These are phyloP conservation scores for Litsea cubeba DNA, from an alignment of 164 flowering plant species.

Conservation along the genomic window DNA sequence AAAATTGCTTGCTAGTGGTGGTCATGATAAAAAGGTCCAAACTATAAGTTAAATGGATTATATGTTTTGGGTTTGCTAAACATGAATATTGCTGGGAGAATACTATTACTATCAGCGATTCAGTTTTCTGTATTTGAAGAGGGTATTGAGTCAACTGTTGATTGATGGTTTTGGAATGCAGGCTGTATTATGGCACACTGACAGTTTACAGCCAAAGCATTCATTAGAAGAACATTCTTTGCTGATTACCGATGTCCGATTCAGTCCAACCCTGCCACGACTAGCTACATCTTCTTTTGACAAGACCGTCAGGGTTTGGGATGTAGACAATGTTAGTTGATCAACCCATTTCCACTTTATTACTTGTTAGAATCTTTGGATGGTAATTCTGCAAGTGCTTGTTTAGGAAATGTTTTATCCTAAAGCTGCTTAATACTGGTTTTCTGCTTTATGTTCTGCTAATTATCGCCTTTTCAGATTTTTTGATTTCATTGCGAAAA, in stretches of 20 bases:
- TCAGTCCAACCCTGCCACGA: conserved; percentile 62
- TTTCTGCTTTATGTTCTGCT: background rate
- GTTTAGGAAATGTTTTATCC: background rate
- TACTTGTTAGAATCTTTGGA: background rate
- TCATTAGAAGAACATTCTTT: conserved; percentile 66
- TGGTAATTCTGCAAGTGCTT: background rate
- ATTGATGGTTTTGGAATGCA: conserved; percentile 26
- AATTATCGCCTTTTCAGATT: background rate
- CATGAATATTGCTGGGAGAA: no score
- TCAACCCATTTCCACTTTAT: background rate
- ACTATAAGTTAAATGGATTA: background rate
- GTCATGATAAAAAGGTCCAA: conserved; percentile 78
- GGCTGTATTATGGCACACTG: conserved; percentile 75
- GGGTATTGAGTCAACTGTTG: background rate
- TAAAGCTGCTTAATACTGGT: background rate
- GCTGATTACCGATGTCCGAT: conserved; percentile 32
- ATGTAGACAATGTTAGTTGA: conserved; percentile 62
- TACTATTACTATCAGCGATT: background rate
- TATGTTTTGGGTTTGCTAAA: background rate
- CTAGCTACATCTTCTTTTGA: conserved; percentile 80
- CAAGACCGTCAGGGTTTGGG: conserved; percentile 78
- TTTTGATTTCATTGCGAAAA: no score
- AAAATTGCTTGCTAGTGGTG: conserved; percentile 89
- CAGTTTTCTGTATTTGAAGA: background rate
- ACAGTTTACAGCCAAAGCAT: conserved; percentile 41